phyloP scores from a whole-genome alignment of 2,329 filamentous ascomycete species.

The Cladosporium sp. region DNA sequence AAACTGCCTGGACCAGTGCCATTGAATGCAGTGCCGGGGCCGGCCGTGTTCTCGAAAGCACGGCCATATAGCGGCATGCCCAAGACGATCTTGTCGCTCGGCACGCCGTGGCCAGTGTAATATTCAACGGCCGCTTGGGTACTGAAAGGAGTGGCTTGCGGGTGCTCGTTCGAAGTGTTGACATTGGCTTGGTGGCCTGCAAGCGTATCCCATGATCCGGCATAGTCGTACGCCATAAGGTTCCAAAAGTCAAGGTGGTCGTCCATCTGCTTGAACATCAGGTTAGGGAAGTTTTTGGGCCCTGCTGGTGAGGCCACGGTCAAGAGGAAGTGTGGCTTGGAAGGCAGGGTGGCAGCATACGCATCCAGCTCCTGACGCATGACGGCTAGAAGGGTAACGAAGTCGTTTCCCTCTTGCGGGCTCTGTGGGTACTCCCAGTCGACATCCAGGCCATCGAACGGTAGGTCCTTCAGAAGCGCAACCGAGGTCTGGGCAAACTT shows the following conservation, averaged over 20 bases:
- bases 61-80: slow-evolving; percentile 92
- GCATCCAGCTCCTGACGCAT: slow-evolving; percentile 40
- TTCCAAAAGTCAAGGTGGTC: slow-evolving; percentile 48
- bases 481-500: slow-evolving; percentile 71
- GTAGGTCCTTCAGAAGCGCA: slow-evolving; percentile 72
- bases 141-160: slow-evolving; percentile 72
- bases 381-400: slow-evolving; percentile 39
- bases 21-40: slow-evolving; percentile 65
- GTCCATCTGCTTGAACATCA: slow-evolving; percentile 41
- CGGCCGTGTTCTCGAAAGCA: slow-evolving; percentile 74
- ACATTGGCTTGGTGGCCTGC: slow-evolving; percentile 81
- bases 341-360: slow-evolving; percentile 38
- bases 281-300: slow-evolving; percentile 42
- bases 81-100: slow-evolving; percentile 70
- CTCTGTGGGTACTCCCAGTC: slow-evolving; percentile 50
- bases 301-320: slow-evolving; percentile 46
- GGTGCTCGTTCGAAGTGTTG: slow-evolving; percentile 57
- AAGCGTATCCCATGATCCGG: slow-evolving; percentile 71
- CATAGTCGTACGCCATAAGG: slow-evolving; percentile 53
- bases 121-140: slow-evolving; percentile 67
- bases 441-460: slow-evolving; percentile 60
- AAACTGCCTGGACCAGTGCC: slow-evolving; percentile 76
- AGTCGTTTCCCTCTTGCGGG: slow-evolving; percentile 40
- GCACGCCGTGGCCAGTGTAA: slow-evolving; percentile 63
- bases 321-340: slow-evolving; percentile 42